A percentile compares a stretch with the other conserved stretches of the same genome.
Conservation (phyloP, 2,329 filamentous ascomycete species). For the Karstenula rhodostoma region DNA sequence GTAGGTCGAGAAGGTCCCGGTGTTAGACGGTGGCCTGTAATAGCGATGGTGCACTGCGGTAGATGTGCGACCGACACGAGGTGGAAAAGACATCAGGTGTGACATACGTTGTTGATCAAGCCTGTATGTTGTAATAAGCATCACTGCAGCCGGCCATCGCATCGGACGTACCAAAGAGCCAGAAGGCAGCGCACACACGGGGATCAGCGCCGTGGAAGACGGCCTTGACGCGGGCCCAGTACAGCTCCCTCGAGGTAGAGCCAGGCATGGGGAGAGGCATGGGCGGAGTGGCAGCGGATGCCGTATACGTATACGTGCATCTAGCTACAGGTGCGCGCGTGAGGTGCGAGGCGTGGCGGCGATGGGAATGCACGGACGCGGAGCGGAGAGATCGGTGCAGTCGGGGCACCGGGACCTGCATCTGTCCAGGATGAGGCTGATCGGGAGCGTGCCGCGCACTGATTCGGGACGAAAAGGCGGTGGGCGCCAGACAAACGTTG, state of each 20-base stretch:
- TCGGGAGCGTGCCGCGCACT: conserved; percentile 7
- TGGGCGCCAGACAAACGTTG: conserved; percentile 4
- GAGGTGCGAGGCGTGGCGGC: not conserved
- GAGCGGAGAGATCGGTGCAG: not conserved
- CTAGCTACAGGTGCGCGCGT: not conserved
- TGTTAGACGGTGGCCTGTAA: too few relatives aligned
- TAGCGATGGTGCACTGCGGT: too few relatives aligned
- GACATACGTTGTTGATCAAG: conserved; percentile 85
- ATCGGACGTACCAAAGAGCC: conserved; percentile 79
- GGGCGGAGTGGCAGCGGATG: conserved; percentile 12
- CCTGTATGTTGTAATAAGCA: conserved; percentile 59
- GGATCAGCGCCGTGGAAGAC: conserved; percentile 73
- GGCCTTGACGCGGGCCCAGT: conserved; percentile 69
- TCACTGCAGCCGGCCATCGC: not conserved
- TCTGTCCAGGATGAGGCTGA: conserved; percentile 5
- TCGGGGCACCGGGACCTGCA: conserved; percentile 2
- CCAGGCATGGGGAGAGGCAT: conserved; percentile 63
- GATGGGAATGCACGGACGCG: not conserved
- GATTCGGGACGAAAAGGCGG: conserved; percentile 12
- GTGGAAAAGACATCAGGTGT: not conserved
- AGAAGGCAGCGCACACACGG: conserved; percentile 82
- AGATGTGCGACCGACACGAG: not conserved
- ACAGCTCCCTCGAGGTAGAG: conserved; percentile 76
- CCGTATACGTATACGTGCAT: not conserved
- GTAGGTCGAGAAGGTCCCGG: too few relatives aligned